Evolutionary conservation across 169 alveolate species (phyloP), one percentile per base, ranked within the genome.

Genomic region (Plasmodium knowlesi): DNA sequence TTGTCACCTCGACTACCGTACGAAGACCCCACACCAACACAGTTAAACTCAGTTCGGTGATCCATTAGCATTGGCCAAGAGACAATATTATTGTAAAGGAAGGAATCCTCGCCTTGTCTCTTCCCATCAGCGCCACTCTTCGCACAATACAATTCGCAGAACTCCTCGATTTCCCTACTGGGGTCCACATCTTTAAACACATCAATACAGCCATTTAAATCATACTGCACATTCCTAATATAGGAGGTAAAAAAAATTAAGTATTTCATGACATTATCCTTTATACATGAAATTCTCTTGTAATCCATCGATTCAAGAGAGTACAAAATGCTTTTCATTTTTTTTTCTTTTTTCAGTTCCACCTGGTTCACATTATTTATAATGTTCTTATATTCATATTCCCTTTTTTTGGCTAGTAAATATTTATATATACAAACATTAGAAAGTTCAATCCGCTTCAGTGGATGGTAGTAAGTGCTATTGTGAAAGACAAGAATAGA

Each of bases 21-120:
- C 19, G 43, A 22, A 25, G 30, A 14, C 6, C 76, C 30, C 32
- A 25, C 30, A 6, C 54, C 53, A 39, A 70, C 54, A 8, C 2
- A 2, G 74, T 83, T 83, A 46, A 86, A 30, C 19, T 86, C 93
- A 76, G 46, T 70, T 74, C 67, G 50, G 30, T 74, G 80, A 76
- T 86, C 93, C 1, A 86, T 86, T n/a, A 86, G 25, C 93, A 86
- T 86, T 34, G 93, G 93, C 93, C 93, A 86, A 0, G 93, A 86
- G 12, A 86, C 93, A 74, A 86, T 54, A 32, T 86, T 86, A 54
- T 76, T 86, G 46, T 74, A 86, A 53, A 86, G 80, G 14, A 86
- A 74, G 0, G 32, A 2, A 8, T 86, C 54, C 70, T 70, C 93
- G 6, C 28, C 28, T 76, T 76, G 82, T 50, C 41, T 86, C 81